Base-by-base conservation (phyloP, 192 early-diverging fungal species). In the Coemansia asiatica region DNA sequence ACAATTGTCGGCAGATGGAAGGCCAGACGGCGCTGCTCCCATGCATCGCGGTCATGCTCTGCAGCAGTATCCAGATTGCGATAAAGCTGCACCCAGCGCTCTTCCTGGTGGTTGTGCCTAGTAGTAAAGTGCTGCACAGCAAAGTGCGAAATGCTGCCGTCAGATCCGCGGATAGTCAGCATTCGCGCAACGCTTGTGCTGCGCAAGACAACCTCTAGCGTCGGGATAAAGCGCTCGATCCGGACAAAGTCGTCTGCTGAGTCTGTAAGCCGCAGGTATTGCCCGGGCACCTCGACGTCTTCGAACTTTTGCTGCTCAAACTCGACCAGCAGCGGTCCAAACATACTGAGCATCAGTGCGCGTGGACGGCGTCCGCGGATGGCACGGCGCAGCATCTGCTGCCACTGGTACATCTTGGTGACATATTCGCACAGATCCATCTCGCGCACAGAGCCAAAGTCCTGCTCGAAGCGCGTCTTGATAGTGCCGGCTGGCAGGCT, bases 301-400 rank as follows among this genome's bases (percentile, higher is more conserved):
- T 98, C 96, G 69, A 98, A 98, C 73, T 96, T 97, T 71, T 94
- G 91, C 75, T 97, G 93, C 70, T 98, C 95, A 84, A 99, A 98
- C 76, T 99, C 98, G 9, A 92, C 94, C 51, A 99, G 75, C 82
- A 95, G 97, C 47, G 93, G 91, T 33, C 89, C 92, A 70, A 90
- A 93, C 63, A 91, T 85, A 66, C 97, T 93, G 3, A 98, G 82
- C 73, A 91, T 87, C 58, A 92, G 93, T 51, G 82, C 84, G 27
- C 86, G 74, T n/a, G 95, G 93, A 38, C 94, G 88, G 44, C 94
- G 88, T 65, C 84, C 85, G 59, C 92, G 91, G 54, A 99, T 79
- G 38, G 92, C 83, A 27, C 87, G 86, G 67, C 97, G 94, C 72
- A 98, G 90, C 60, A 91, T 90, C 75, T 98, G 92, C 51, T 95